A percentile compares a stretch with the other conserved stretches of the same genome.
These are phyloP conservation scores for Tripterygium wilfordii DNA, from an alignment of 177 flowering plant species.

Conservation along the genomic window DNA sequence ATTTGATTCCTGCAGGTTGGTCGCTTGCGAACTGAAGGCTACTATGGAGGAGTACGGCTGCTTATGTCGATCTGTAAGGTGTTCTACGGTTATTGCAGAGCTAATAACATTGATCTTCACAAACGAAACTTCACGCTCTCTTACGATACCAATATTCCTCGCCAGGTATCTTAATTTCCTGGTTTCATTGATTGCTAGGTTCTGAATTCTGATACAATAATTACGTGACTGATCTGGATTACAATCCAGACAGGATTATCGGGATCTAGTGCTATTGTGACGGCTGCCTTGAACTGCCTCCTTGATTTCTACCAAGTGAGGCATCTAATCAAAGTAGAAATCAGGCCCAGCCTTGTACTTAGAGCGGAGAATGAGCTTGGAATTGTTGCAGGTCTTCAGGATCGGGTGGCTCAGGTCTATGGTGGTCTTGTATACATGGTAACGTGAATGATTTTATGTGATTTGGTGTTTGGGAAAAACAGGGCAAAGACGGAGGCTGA, in stretches of 20 bases:
- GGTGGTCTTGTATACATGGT: slow-evolving; percentile 99
- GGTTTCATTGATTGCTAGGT: too few relatives aligned
- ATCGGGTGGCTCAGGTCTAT: slow-evolving; percentile 95
- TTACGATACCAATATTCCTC: slow-evolving; percentile 93
- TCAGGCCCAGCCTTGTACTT: slow-evolving; percentile 85
- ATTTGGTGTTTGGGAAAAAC: too few relatives aligned
- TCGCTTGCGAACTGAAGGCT: slow-evolving; percentile 79
- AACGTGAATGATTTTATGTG: too few relatives aligned
- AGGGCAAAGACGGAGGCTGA: too few relatives aligned
- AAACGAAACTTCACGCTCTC: slow-evolving; percentile 67
- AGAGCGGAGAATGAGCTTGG: slow-evolving; percentile 92
- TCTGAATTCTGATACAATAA: too few relatives aligned
- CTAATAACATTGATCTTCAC: slow-evolving; percentile 50
- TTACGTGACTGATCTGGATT: too few relatives aligned
- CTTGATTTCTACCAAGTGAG: slow-evolving; percentile 88
- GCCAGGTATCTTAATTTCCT: too few relatives aligned
- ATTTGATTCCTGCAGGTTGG: slow-evolving; percentile 65
- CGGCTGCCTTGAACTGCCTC: slow-evolving; percentile 86
- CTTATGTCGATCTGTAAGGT: slow-evolving; percentile 89
- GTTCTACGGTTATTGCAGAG: slow-evolving; percentile 61
- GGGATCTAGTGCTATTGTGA: slow-evolving; percentile 98
- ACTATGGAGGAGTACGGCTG: slow-evolving; percentile 92
- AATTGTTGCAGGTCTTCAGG: slow-evolving; percentile 97
- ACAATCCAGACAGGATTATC: slow-evolving; percentile 88
- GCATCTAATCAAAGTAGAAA: slow-evolving; percentile 71